A percentile compares a stretch with the other conserved stretches of the same genome.
Conservation (phyloP, 2,329 filamentous ascomycete species). For the Elsinoe necatrix region DNA sequence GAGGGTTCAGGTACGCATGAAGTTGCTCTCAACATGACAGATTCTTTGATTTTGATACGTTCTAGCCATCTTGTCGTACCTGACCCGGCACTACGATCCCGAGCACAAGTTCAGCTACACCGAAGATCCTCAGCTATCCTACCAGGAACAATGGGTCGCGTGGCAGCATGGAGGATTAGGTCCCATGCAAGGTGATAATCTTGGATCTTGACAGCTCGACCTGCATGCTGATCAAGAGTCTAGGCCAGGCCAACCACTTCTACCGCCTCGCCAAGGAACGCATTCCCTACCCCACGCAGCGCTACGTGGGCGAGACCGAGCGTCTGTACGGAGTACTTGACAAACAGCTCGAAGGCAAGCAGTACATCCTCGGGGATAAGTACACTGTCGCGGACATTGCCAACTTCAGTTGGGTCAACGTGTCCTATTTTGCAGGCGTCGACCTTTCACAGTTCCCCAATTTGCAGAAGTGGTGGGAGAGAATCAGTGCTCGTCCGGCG, state of each 20-base stretch:
- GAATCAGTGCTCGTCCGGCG: slow-evolving; percentile 34
- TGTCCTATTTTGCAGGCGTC: slow-evolving; percentile 34
- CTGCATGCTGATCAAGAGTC: background rate
- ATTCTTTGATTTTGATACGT: background rate
- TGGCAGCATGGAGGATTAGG: slow-evolving; percentile 45
- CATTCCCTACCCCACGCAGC: slow-evolving; percentile 36
- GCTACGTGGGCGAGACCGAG: slow-evolving; percentile 41
- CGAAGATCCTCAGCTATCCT: slow-evolving; percentile 39
- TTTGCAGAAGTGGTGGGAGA: slow-evolving; percentile 38
- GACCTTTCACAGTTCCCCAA: slow-evolving; percentile 37
- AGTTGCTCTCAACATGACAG: background rate
- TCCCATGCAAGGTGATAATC: slow-evolving; percentile 33
- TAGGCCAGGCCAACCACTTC: slow-evolving; percentile 27
- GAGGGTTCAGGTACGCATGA: slow-evolving; percentile 31
- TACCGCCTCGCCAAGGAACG: slow-evolving; percentile 36
- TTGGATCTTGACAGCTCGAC: background rate
- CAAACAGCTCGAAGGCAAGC: slow-evolving; percentile 32
- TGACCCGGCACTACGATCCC: slow-evolving; percentile 40
- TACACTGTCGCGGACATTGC: slow-evolving; percentile 42
- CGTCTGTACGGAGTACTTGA: slow-evolving; percentile 40
- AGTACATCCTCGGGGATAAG: slow-evolving; percentile 40
- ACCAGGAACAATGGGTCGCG: slow-evolving; percentile 51
- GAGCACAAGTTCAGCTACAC: slow-evolving; percentile 40
- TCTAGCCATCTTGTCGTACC: slow-evolving; percentile 36
- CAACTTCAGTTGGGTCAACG: slow-evolving; percentile 39